Conservation (phyloP, 73 alveolate species). For the Tetrahymena borealis region DNA sequence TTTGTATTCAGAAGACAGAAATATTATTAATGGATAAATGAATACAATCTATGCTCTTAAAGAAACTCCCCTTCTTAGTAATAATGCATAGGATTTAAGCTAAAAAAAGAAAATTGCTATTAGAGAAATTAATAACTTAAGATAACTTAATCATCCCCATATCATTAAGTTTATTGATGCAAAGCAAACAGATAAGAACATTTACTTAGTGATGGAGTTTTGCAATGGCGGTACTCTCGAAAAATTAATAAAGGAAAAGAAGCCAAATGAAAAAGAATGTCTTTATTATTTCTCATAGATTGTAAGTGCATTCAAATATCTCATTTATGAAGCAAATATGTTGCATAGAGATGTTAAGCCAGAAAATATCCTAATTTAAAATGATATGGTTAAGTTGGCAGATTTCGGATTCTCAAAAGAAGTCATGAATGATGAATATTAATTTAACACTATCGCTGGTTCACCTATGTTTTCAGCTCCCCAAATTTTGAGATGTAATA, state of each 20-base stretch:
- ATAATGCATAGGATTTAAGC: not conserved
- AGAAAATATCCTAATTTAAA: not conserved
- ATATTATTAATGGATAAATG: not conserved
- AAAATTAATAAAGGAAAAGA: slow-evolving; percentile 33
- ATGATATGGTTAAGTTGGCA: not conserved
- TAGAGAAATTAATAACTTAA: slow-evolving; percentile 50
- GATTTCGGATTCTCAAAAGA: not conserved
- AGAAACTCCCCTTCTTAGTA: not conserved
- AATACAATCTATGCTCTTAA: not conserved
- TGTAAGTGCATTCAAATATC: not conserved
- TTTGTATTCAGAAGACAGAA: not conserved
- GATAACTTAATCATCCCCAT: slow-evolving; percentile 46
- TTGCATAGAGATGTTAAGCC: not conserved
- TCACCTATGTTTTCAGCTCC: not conserved
- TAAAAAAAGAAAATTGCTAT: not conserved
- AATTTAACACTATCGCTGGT: not conserved
- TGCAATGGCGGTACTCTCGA: slow-evolving; percentile 67
- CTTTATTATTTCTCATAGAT: not conserved
- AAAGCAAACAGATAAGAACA: slow-evolving; percentile 48
- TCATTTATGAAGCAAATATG: not conserved
- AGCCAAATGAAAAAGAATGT: slow-evolving; percentile 17
- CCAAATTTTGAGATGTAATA: not conserved
- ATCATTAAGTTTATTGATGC: slow-evolving; percentile 51
- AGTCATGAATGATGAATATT: not conserved
- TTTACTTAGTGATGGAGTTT: slow-evolving; percentile 72